These are phyloP conservation scores for Septoria petroselini DNA, from an alignment of 2,329 filamentous ascomycete species.

Conservation along the genomic window DNA sequence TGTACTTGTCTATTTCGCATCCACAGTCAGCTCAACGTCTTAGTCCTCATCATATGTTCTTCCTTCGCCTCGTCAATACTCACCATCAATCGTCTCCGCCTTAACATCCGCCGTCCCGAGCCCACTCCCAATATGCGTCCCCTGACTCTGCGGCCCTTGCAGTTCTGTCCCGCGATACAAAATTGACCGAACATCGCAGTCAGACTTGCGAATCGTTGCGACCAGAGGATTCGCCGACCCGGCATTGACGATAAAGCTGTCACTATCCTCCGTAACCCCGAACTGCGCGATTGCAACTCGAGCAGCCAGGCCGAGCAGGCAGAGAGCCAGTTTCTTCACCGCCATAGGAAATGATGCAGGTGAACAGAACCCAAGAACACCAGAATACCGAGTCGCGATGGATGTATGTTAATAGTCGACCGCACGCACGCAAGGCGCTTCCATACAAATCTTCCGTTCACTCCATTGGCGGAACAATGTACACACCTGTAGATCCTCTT, in stretches of 20 bases:
- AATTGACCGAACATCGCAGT: constrained; percentile 19
- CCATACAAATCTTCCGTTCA: no score
- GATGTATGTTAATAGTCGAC: no score
- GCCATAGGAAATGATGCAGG: background rate
- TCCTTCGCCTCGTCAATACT: background rate
- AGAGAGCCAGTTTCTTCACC: background rate
- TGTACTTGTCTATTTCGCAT: constrained; percentile 12
- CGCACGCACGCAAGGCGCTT: no score
- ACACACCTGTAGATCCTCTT: no score
- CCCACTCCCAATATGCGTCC: constrained; percentile 20
- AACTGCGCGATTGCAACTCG: constrained; percentile 12
- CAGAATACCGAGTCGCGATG: no score
- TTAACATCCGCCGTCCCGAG: constrained; percentile 18
- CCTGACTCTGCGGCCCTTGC: constrained; percentile 6
- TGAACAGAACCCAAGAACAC: no score
- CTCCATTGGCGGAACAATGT: no score
- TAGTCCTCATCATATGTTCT: no score
- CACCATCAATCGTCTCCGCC: constrained; percentile 14
- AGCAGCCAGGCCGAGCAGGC: constrained; percentile 7
- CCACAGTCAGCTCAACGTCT: background rate
- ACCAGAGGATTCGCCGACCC: constrained; percentile 12
- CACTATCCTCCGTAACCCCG: constrained; percentile 15
- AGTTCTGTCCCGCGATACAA: constrained; percentile 16
- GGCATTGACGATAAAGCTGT: constrained; percentile 17
- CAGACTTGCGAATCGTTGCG: constrained; percentile 17